Evolutionary conservation across 1,284 basidiomycete species (phyloP), one percentile per base, ranked within the genome.

Genomic region (Psilocybe mexicana): DNA sequence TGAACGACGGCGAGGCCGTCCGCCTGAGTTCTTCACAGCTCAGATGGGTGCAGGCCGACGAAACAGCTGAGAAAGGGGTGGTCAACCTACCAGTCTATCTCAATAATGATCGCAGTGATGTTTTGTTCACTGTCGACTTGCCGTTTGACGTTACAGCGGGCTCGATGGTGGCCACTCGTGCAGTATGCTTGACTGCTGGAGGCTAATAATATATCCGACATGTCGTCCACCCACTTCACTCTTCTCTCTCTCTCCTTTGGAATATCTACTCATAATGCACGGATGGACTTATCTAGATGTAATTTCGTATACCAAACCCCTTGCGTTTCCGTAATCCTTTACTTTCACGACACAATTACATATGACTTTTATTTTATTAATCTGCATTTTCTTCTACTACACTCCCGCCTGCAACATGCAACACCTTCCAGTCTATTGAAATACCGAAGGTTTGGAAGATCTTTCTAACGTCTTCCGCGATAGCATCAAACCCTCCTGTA

Each of bases 71-170:
- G 4, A 62, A 69, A 25, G 77, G 77, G 35, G 58, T 82, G 53
- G 90, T 94, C 69, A 92, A 90, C 65, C 74, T 98, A 24, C 94
- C 95, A 0, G 91, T 98, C 38, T 98, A 97, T 72, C 82, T 97
- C 69, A 96, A 98, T 74, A 82, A 83, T 61, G 95, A 97, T 72
- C 85, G 95, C 43, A 91, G 86, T 68, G 91, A 94, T 68, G 90
- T 96, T 44, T 76, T 98, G 65, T 97, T 97, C 76, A 92, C 90
- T 0, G 85, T 93, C 40, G 83, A 91, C 65, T 72, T 95, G 58
- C 87, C 90, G 11, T 92, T 93, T 65, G 87, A 90, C 62, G 78
- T 72, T 60, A 81, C 77, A 46, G 84, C 85, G 0, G 80, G 84
- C 18, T 76, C 86, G 35, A 71, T 92, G 62, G 88, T 91, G 11